These are phyloP conservation scores for Trichoderma sp. DNA, from an alignment of 2,329 filamentous ascomycete genomes.

Conservation along the genomic window DNA sequence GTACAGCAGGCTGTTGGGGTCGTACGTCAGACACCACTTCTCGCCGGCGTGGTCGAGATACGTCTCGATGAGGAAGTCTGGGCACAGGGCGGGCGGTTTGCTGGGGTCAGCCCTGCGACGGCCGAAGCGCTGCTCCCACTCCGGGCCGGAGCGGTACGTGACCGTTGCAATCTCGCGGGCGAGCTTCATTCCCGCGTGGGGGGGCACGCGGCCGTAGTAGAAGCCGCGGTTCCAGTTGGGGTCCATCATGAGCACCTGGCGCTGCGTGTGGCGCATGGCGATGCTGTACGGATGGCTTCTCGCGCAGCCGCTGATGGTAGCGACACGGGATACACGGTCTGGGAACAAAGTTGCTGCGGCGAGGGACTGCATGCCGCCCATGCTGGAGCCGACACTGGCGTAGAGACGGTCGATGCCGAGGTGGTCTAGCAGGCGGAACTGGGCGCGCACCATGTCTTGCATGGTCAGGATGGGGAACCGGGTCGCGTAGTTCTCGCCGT, in stretches of 20 bases:
- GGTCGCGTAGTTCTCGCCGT: slow-evolving; percentile 86
- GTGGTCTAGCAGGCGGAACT: slow-evolving; percentile 81
- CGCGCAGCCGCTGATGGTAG: slow-evolving; percentile 89
- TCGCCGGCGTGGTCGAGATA: slow-evolving; percentile 97
- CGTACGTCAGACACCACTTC: slow-evolving; percentile 96
- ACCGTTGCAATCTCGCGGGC: slow-evolving; percentile 96
- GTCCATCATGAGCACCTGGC: slow-evolving; percentile 98
- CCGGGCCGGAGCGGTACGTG: slow-evolving; percentile 91
- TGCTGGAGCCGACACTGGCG: slow-evolving; percentile 91
- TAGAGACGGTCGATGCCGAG: slow-evolving; percentile 77
- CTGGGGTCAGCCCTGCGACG: slow-evolving; percentile 79
- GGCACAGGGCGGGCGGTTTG: slow-evolving; percentile 88
- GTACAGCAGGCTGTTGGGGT: slow-evolving; percentile 91
- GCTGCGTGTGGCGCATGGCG: slow-evolving; percentile 95
- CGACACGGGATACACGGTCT: slow-evolving; percentile 74
- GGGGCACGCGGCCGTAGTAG: slow-evolving; percentile 85
- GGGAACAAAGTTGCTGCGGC: slow-evolving; percentile 83
- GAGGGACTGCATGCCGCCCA: slow-evolving; percentile 97
- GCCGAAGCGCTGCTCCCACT: slow-evolving; percentile 96
- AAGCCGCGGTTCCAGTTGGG: slow-evolving; percentile 94
- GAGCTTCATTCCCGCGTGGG: slow-evolving; percentile 96
- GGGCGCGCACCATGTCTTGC: slow-evolving; percentile 95
- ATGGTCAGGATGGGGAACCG: slow-evolving; percentile 94
- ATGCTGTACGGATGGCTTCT: slow-evolving; percentile 96
- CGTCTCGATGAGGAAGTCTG: slow-evolving; percentile 96